Percentiles rank a stretch among this genome's conserved stretches.
Evolutionary conservation across 352 stramenopile genomes (phyloP).

Genomic region (Phytophthora capsici): DNA sequence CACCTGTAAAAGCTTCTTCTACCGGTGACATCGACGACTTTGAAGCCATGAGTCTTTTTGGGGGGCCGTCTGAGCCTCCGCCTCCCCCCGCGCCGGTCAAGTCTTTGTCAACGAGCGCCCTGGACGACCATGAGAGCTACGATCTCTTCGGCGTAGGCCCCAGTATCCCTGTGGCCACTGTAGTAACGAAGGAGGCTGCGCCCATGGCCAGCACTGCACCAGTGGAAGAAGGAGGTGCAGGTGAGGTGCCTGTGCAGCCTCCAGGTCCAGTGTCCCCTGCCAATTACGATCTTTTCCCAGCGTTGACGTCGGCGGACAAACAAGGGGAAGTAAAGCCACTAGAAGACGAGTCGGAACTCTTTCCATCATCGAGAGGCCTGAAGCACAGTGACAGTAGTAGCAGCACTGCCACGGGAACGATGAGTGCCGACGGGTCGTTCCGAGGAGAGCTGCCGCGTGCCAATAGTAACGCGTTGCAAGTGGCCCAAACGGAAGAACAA

Average conservation of each 20-base stretch:
- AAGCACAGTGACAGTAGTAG: slow-evolving; percentile 25
- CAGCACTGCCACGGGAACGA: slow-evolving; percentile 16
- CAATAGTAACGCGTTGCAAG: slow-evolving; percentile 23
- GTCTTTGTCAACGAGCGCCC: slow-evolving; percentile 18
- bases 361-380: slow-evolving; percentile 26
- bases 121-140: slow-evolving; percentile 41
- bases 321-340: slow-evolving; percentile 1
- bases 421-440: slow-evolving; percentile 18
- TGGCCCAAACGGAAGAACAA: slow-evolving; percentile 7
- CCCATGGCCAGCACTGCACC: slow-evolving; percentile 37
- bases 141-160: slow-evolving; percentile 37
- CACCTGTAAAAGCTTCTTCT: slow-evolving; percentile 26
- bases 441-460: slow-evolving; percentile 9
- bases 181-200: slow-evolving; percentile 17
- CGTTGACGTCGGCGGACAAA: slow-evolving; percentile 27
- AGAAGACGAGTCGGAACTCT: slow-evolving; percentile 36
- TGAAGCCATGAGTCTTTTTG: slow-evolving; percentile 33
- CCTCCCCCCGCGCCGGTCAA: slow-evolving; percentile 29
- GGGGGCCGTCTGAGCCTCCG: slow-evolving; percentile 1
- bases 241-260: slow-evolving; percentile 30
- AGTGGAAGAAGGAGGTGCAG: slow-evolving; percentile 35
- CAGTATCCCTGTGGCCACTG: slow-evolving; percentile 15
- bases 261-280: slow-evolving; percentile 26
- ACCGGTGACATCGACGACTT: slow-evolving; percentile 28
- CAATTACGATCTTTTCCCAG: slow-evolving; percentile 54